Percentiles rank a stretch among this genome's conserved stretches.
These are phyloP conservation scores for Colletotrichum cereale DNA, from an alignment of 2,329 filamentous ascomycete species.

Conservation along the genomic window DNA sequence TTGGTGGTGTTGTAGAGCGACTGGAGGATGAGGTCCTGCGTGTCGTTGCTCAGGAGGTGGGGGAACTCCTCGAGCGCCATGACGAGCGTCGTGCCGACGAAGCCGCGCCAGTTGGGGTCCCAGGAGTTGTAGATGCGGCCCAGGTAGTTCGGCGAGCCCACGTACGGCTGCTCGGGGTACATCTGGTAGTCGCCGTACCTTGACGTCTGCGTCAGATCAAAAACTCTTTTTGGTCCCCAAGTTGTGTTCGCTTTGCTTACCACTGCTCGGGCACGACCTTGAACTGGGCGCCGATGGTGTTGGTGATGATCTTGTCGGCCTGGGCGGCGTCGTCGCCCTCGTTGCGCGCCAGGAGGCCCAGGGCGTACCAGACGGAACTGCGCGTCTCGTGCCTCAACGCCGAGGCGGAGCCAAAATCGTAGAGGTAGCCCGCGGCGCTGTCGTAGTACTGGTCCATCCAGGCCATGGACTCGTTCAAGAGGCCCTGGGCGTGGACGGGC, in stretches of 20 bases:
- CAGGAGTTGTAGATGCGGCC: slow-evolving; percentile 67
- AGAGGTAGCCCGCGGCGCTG: slow-evolving; percentile 63
- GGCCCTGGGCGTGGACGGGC: slow-evolving; percentile 49
- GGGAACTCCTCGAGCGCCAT: slow-evolving; percentile 70
- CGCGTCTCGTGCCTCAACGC: slow-evolving; percentile 69
- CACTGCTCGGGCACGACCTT: slow-evolving; percentile 66
- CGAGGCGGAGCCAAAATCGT: slow-evolving; percentile 57
- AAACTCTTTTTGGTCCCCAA: slow-evolving; percentile 33
- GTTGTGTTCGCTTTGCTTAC: slow-evolving; percentile 53
- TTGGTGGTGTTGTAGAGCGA: slow-evolving; percentile 67
- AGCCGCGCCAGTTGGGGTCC: slow-evolving; percentile 76
- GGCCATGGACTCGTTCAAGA: slow-evolving; percentile 64
- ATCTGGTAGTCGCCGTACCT: slow-evolving; percentile 65
- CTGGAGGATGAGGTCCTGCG: slow-evolving; percentile 60
- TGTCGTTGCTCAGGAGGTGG: slow-evolving; percentile 55
- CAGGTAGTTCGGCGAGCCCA: slow-evolving; percentile 64
- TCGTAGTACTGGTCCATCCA: slow-evolving; percentile 70
- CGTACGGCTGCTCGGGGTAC: slow-evolving; percentile 68
- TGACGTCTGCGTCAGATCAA: slow-evolving; percentile 4
- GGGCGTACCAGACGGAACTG: slow-evolving; percentile 69
- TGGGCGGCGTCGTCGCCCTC: slow-evolving; percentile 60
- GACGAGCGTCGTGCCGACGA: slow-evolving; percentile 70
- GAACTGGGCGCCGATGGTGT: slow-evolving; percentile 65
- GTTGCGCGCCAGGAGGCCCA: slow-evolving; percentile 69
- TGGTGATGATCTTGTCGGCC: slow-evolving; percentile 66